Evolutionary conservation across 768 basidiomycete species (phyloP).

Genomic region (Phaeotremella skinneri): DNA sequence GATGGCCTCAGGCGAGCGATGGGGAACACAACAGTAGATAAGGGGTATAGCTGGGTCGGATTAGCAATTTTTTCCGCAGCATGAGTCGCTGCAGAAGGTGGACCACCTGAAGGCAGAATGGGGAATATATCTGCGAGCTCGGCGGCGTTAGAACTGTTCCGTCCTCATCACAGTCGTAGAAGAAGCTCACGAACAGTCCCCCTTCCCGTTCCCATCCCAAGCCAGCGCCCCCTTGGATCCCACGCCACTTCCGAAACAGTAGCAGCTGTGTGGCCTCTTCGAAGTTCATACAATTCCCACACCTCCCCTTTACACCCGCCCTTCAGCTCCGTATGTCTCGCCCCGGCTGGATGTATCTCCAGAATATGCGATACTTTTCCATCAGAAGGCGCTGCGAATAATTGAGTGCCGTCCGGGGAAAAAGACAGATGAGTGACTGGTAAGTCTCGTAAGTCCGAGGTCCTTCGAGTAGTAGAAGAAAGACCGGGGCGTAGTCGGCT

Average conservation of each 20-base stretch:
- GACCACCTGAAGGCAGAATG: slow-evolving; percentile 72
- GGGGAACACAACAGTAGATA: slow-evolving; percentile 60
- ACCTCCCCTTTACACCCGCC: slow-evolving; percentile 27
- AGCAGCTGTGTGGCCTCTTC: slow-evolving; percentile 69
- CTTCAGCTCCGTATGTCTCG: background rate
- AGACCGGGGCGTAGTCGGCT: background rate
- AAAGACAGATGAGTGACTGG: slow-evolving; percentile 28
- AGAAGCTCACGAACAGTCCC: slow-evolving; percentile 52
- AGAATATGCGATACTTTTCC: slow-evolving; percentile 38
- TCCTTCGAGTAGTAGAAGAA: background rate
- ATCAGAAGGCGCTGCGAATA: slow-evolving; percentile 34
- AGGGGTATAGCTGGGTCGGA: slow-evolving; percentile 57
- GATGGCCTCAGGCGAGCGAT: slow-evolving; percentile 57
- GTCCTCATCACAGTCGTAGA: background rate
- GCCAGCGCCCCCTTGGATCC: slow-evolving; percentile 65
- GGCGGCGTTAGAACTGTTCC: slow-evolving; percentile 16
- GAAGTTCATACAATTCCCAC: slow-evolving; percentile 66
- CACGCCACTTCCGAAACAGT: slow-evolving; percentile 61
- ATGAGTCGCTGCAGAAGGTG: slow-evolving; percentile 56
- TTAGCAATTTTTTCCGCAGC: slow-evolving; percentile 65
- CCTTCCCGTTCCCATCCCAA: slow-evolving; percentile 61
- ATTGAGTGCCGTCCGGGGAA: slow-evolving; percentile 31
- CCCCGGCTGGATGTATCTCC: slow-evolving; percentile 30
- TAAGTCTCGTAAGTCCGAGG: background rate
- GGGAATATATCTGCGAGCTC: slow-evolving; percentile 64